Evolutionary conservation across 2,329 filamentous ascomycete genomes (phyloP), one percentile per base, ranked within the genome.

Genomic region (Fusarium newnesense): DNA sequence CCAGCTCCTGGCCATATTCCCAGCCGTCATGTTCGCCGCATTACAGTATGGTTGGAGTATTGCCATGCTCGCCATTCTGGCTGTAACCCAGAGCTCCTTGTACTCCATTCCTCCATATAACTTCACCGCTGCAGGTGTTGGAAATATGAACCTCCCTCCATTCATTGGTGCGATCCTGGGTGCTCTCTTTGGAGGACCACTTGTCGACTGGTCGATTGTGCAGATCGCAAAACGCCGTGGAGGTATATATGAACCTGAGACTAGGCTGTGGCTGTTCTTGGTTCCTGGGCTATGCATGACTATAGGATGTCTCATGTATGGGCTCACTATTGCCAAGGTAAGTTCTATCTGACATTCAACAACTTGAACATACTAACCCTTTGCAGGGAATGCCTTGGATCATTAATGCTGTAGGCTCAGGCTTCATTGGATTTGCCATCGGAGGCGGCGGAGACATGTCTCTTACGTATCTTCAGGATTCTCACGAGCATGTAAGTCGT

Each of bases 121-220:
- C 26, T 73, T 75, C 21, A 67, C 64, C 3, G 7, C 64, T 2
- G 73, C 73, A 0, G 70, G 64, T 2, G 42, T 75, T 4, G 73
- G 73, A 16, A 71, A 72, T 16, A 75, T 75, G 73, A 73, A 75
- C 12, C n/a, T 75, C 13, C 72, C 73, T 2, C 70, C 70, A 0
- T 67, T 75, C 19, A 69, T 75, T 5, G 73, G 73, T 2, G 34
- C 67, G 0, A 26, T 74, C 1, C 32, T 75, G 1, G 73, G 73
- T 7, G 59, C 65, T 2, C 5, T 75, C 0, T 74, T 73, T 19
- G 73, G 73, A 1, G 73, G 73, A 1, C 64, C 67, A 0, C 39
- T 75, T 1, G 46, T 69, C 1, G 73, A 75, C 9, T 75, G 65
- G 21, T 49, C 54, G 1, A 73, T 75, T 2, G 64, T 75, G 9